Evolutionary conservation across 2,329 filamentous ascomycete species (phyloP).

Genomic region (Colletotrichum sp.): DNA sequence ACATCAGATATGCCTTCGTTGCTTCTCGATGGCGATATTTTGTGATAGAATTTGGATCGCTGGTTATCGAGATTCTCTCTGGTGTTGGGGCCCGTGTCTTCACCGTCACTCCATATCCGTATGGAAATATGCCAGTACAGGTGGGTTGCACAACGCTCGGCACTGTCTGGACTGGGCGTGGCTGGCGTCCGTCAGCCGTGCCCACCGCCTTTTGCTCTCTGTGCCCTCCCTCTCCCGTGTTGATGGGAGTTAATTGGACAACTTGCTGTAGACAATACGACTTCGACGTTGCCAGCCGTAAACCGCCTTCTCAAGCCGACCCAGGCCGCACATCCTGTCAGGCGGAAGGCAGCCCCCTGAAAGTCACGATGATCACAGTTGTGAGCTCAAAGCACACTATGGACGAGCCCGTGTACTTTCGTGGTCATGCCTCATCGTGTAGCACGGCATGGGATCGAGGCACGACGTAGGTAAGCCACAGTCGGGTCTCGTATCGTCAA

Average conservation of each 20-base stretch:
- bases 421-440: background rate
- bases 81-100: background rate
- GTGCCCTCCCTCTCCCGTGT: background rate
- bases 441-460: background rate
- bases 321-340: background rate
- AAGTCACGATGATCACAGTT: background rate
- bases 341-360: background rate
- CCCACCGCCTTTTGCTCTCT: slow-evolving; percentile 4
- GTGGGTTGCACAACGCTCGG: background rate
- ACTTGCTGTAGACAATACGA: background rate
- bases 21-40: background rate
- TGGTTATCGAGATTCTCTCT: slow-evolving; percentile 5
- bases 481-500: background rate
- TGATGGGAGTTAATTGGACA: background rate
- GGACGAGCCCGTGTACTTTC: background rate
- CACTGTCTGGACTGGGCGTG: background rate
- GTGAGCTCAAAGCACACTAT: background rate
- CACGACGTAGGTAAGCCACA: background rate
- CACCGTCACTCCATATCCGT: background rate
- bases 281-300: background rate
- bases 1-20: background rate
- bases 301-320: background rate
- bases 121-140: background rate
- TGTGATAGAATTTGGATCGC: slow-evolving; percentile 7
- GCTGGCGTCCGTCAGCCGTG: background rate